Evolutionary conservation across 2,329 filamentous ascomycete species (phyloP).

Genomic region (Fusarium liriodendri): DNA sequence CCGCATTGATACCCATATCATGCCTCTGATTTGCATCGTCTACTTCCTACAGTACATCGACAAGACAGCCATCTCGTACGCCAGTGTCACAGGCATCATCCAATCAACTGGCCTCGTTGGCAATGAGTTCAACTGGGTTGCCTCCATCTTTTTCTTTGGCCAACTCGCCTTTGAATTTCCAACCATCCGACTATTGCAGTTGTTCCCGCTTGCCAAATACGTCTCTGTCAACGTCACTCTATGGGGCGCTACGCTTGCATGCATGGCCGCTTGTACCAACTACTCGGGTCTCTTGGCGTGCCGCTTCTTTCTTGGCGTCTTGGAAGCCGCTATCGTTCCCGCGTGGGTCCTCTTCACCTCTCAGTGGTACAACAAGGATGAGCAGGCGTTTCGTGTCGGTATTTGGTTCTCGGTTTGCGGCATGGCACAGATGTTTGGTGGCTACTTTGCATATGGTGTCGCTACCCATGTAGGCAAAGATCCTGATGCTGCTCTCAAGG

Average conservation of each 20-base stretch:
- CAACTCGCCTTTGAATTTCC: slow-evolving; percentile 53
- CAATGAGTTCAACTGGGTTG: slow-evolving; percentile 56
- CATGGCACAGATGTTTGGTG: slow-evolving; percentile 35
- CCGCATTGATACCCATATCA: slow-evolving; percentile 37
- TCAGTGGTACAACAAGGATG: slow-evolving; percentile 37
- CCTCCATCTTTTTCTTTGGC: slow-evolving; percentile 47
- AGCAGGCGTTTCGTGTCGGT: slow-evolving; percentile 33
- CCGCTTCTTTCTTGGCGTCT: slow-evolving; percentile 28
- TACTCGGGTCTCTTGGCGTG: slow-evolving; percentile 24
- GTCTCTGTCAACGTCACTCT: slow-evolving; percentile 50
- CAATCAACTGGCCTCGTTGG: slow-evolving; percentile 50
- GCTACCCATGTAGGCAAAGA: slow-evolving; percentile 31
- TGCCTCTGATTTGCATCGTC: slow-evolving; percentile 39
- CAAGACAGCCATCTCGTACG: slow-evolving; percentile 41
- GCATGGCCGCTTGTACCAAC: slow-evolving; percentile 27
- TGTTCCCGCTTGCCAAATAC: slow-evolving; percentile 53
- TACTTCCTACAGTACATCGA: slow-evolving; percentile 43
- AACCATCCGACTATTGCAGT: slow-evolving; percentile 51
- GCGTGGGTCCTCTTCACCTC: slow-evolving; percentile 34
- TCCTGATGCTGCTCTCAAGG: slow-evolving; percentile 7
- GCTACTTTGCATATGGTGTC: slow-evolving; percentile 37
- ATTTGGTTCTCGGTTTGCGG: slow-evolving; percentile 39
- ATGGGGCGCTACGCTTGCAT: slow-evolving; percentile 45
- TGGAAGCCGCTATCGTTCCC: slow-evolving; percentile 25
- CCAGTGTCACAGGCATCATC: slow-evolving; percentile 39